Evolutionary conservation across 495 filamentous ascomycete genomes (phyloP), one percentile per base, ranked within the genome.

Genomic region (Xylaria intraflava): DNA sequence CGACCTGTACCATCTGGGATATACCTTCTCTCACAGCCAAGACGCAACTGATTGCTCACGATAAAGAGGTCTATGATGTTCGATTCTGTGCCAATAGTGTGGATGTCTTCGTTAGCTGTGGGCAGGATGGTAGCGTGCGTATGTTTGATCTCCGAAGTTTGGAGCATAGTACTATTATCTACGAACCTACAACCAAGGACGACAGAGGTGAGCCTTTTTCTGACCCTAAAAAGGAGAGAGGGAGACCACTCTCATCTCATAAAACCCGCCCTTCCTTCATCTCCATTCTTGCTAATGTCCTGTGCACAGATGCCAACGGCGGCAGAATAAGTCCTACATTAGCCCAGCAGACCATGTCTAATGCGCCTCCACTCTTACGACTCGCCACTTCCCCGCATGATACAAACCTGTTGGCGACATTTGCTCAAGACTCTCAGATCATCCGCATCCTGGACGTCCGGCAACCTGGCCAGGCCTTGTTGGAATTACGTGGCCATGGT

Each of bases 1-100:
- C 93, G 0, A 99, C 93, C 1, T 99, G 93, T 71, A 99, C 93
- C n/a, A 97, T 99, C 51, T 99, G 93, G 93, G 93, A 99, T 62
- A 99, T 99, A 26, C 93, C 93, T 2, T 96, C 93, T 3, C 72
- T 99, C 55, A 99, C 93, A 0, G 93, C 93, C 12, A 99, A 99
- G 70, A 99, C 93, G 2, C 93, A 99, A 68, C 72, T 99, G 12
- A 99, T 99, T 69, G 93, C 93, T 22, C 93, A 99, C 62, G 93
- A 99, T 70, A 97, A 96, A 68, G 93, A 99, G 70, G 93, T 99
- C 5, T 99, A 94, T 61, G 93, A 99, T 66, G 93, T 99, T 30
- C 84, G 93, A 11, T 99, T 97, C 69, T 96, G 93, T 70, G 90
- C 90, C 20, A 90, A 94, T 61, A 95, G 88, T 60, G 86, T 93